Conservation (phyloP, 1,139 yeast species). For the Blastobotrys raffinosifermentans region DNA sequence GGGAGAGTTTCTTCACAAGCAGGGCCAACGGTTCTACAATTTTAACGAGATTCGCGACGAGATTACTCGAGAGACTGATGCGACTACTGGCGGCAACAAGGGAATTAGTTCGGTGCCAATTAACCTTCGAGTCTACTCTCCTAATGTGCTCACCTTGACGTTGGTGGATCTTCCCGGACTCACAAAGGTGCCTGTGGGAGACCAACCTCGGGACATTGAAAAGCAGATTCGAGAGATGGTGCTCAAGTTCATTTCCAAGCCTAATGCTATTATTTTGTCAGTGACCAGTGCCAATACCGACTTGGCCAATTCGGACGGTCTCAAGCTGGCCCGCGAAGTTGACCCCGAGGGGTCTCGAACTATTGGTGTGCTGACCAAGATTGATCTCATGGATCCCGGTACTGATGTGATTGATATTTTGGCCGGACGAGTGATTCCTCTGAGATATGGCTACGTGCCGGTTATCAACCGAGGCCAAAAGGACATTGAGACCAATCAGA, state of each 20-base stretch:
- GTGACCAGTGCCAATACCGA: slow-evolving; percentile 98
- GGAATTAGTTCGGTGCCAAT: slow-evolving; percentile 93
- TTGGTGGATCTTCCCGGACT: slow-evolving; percentile 98
- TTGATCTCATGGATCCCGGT: slow-evolving; percentile 96
- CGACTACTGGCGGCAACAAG: slow-evolving; percentile 85
- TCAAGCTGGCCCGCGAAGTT: slow-evolving; percentile 93
- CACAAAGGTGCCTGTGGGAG: slow-evolving; percentile 98
- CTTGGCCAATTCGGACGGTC: slow-evolving; percentile 95
- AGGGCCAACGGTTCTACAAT: slow-evolving; percentile 78
- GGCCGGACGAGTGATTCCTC: slow-evolving; percentile 94
- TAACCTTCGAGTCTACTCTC: slow-evolving; percentile 89
- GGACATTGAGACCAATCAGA: slow-evolving; percentile 80
- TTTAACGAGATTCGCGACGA: slow-evolving; percentile 89
- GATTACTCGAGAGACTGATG: slow-evolving; percentile 89
- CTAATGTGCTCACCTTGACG: slow-evolving; percentile 94
- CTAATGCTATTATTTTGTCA: slow-evolving; percentile 91
- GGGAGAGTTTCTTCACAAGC: slow-evolving; percentile 96
- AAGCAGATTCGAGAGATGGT: slow-evolving; percentile 92
- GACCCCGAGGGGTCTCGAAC: slow-evolving; percentile 98
- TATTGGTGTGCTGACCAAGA: slow-evolving; percentile 94
- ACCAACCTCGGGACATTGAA: slow-evolving; percentile 97
- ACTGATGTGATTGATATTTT: slow-evolving; percentile 95
- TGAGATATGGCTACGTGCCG: slow-evolving; percentile 94
- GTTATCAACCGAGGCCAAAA: slow-evolving; percentile 97
- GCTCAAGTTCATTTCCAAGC: slow-evolving; percentile 87